Conservation (phyloP, 306 rosid species). For the Cicer chorassanicum region DNA sequence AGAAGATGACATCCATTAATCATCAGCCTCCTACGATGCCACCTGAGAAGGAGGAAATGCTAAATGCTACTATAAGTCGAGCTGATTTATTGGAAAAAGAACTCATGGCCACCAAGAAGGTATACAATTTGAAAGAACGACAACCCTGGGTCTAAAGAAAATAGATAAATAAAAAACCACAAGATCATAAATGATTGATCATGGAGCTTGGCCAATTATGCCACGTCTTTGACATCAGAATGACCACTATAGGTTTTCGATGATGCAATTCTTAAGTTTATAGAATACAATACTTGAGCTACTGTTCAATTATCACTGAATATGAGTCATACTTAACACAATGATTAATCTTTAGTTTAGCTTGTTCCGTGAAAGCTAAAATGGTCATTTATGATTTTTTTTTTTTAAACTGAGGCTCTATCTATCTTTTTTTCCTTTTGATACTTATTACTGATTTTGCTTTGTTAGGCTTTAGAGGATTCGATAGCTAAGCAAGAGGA, state of each 20-base stretch:
- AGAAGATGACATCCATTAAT: conserved; percentile 53
- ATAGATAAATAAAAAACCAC: background rate
- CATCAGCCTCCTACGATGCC: conserved; percentile 62
- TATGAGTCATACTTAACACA: background rate
- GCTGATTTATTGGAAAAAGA: conserved; percentile 71
- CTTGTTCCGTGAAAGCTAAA: background rate
- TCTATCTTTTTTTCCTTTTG: background rate
- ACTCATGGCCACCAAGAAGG: conserved; percentile 76
- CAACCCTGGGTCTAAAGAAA: background rate
- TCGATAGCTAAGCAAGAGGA: conserved; percentile 68
- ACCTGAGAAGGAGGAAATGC: conserved; percentile 72
- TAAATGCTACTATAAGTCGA: conserved; percentile 58
- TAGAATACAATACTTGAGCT: background rate
- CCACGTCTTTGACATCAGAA: background rate
- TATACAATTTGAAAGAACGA: conserved; percentile 28
- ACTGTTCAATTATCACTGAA: background rate
- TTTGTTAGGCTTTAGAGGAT: conserved; percentile 71
- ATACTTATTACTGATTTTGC: conserved; percentile 2
- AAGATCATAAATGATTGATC: background rate
- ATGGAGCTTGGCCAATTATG: background rate
- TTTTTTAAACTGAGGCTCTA: background rate
- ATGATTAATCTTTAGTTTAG: background rate
- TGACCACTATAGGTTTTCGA: background rate
- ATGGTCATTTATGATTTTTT: background rate
- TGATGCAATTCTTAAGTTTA: background rate